Base-by-base conservation (phyloP, 1,284 basidiomycete species). In the Stereum hirsutum region DNA sequence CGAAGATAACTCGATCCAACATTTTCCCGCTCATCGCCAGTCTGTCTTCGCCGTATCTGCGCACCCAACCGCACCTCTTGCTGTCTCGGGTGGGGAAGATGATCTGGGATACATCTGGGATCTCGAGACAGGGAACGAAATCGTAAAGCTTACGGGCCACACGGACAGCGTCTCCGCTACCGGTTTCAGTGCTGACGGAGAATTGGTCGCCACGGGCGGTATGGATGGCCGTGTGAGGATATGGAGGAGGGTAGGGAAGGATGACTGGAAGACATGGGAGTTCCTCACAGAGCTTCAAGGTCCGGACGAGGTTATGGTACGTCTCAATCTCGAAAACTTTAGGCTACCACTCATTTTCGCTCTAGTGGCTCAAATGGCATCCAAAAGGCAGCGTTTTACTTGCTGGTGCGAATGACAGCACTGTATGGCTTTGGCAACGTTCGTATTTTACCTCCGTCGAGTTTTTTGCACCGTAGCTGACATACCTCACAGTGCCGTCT, bases 381-480 rank as follows among this genome's bases (percentile, higher is more conserved):
- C 95, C 96, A 0, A 93, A 85, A 60, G 96, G 94, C 12, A 69
- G 70, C 38, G 87, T 97, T 3, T 72, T 99, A 0, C 75, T 95
- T 3, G 93, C 90, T 0, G 95, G 95, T 28, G 88, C 89, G 15
- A 90, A 95, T 51, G 95, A 99, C 62, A 78, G 87, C 4, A 96
- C 89, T 4, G 81, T 95, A n/a, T 99, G 95, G 95, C 70, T 99
- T 56, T 99, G 94, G 94, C 89, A 96, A 67, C 66, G 93, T 94
- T 24, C 26, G 27, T 19, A 17, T n/a, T 24, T 15, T 39, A 15
- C 25, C 33, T 33, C 20, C 21, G n/a, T 8, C 25, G 7, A 23
- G 33, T 28, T 21, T 12, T 24, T 37, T 24, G 33, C 33, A 15
- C 42, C 40, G 27, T 38, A 8, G 24, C 21, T 20, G 17, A 30